Base-by-base conservation (phyloP, 768 basidiomycete genomes). In the Tulasnella sp. region DNA sequence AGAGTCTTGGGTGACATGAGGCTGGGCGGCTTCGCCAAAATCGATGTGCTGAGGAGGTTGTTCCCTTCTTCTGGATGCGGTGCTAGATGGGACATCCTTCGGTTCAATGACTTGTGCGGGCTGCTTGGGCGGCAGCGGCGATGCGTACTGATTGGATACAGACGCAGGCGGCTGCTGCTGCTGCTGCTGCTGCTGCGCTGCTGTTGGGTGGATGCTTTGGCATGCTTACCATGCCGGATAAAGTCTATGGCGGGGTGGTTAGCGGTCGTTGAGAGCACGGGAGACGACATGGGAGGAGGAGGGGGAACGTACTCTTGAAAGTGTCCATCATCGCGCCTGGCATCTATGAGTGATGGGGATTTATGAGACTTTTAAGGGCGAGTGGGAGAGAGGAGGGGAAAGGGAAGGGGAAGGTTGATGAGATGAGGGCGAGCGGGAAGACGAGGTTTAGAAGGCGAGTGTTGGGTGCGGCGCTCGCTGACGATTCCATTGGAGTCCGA, bases 141-240 rank as follows among this genome's bases (percentile, higher is more conserved):
- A 71, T 86, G 86, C 71, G 38, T 85, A 85, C 79, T 88, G 85
- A 18, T 79, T 79, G 36, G 81, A 80, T 34, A 82, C 84, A 38
- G 82, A 83, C 27, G 83, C 77, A 68, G 82, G 74, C 77, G 83
- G 81, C 24, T 82, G 84, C 48, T 84, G 85, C n/a, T 80, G 62
- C 77, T 85, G 85, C 40, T 83, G 80, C 80, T 86, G 86, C n/a
- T n/a, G n/a, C n/a, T n/a, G n/a, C n/a, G n/a, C 16, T 84, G 85
- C 56, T 85, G 84, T 75, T 84, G 83, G 79, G 83, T 83, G 75
- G n/a, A 46, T 78, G 85, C 79, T 79, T 84, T 84, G 80, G 84
- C 86, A 84, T 93, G 89, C 84, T 92, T 92, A 83, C 93, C 93
- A 86, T 94, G 93, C 84, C 94, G 90, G 80, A 95, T 93, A 80